A percentile compares a stretch with the other conserved stretches of the same genome.
phyloP scores from a whole-genome alignment of 2,329 filamentous ascomycete genomes.

The Penicillium paneum region DNA sequence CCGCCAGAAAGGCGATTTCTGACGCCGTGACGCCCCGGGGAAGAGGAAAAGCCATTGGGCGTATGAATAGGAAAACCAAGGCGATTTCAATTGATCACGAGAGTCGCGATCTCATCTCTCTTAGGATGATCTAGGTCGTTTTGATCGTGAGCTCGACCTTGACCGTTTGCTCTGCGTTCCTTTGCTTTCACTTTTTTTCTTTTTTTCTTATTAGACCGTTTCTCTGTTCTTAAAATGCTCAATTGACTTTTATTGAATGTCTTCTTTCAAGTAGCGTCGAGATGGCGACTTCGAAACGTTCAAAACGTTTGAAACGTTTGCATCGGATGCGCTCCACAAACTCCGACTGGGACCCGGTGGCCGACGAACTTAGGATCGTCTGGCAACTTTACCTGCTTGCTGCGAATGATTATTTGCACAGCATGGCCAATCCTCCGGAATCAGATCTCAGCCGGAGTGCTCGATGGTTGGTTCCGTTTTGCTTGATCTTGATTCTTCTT shows the following conservation, averaged over 20 bases:
- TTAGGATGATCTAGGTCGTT: not conserved
- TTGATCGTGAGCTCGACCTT: not conserved
- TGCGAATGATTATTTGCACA: slow-evolving; percentile 6
- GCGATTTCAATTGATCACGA: not conserved
- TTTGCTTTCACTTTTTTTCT: not conserved
- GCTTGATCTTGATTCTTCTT: slow-evolving; percentile 32
- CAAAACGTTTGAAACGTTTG: slow-evolving; percentile 35
- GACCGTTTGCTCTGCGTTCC: not conserved
- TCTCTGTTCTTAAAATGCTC: not conserved
- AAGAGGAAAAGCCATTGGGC: slow-evolving; percentile 59
- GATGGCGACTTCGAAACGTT: not conserved
- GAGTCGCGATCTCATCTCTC: not conserved
- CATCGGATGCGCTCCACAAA: slow-evolving; percentile 9
- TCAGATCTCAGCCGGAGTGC: slow-evolving; percentile 36
- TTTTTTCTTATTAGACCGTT: not conserved
- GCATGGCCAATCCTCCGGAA: slow-evolving; percentile 32
- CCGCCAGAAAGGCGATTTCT: slow-evolving; percentile 90
- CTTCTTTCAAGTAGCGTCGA: not conserved
- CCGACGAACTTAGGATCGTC: not conserved
- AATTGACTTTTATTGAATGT: not conserved
- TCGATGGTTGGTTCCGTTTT: slow-evolving; percentile 38
- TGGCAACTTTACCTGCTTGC: not conserved
- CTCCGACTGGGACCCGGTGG: not conserved
- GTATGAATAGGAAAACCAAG: not conserved
- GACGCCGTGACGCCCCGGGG: slow-evolving; percentile 70